phyloP scores from a whole-genome alignment of 2,329 filamentous ascomycete genomes.

The Paradendryphiella salina region DNA sequence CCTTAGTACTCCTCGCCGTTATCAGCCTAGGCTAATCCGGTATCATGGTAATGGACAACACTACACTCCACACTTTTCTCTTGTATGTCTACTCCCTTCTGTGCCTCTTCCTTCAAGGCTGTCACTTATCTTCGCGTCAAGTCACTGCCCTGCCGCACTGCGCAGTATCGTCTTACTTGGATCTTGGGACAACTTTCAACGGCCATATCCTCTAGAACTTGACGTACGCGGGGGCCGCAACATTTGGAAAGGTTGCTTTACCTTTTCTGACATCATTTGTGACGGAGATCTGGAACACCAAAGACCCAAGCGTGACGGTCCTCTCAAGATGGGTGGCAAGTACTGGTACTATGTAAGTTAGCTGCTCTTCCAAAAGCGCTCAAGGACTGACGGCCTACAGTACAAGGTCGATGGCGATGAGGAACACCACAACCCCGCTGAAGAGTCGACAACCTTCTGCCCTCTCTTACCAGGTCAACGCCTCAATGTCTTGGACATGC shows the following conservation, averaged over 20 bases:
- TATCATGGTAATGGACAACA: slow-evolving; percentile 47
- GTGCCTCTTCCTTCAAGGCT: slow-evolving; percentile 18
- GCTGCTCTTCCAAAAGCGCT: background rate
- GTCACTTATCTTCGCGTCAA: slow-evolving; percentile 31
- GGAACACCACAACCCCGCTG: slow-evolving; percentile 73
- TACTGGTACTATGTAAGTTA: slow-evolving; percentile 92
- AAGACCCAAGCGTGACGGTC: slow-evolving; percentile 67
- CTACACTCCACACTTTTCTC: slow-evolving; percentile 68
- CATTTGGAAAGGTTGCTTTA: slow-evolving; percentile 86
- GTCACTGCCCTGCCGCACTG: slow-evolving; percentile 51
- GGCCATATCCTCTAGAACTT: slow-evolving; percentile 76
- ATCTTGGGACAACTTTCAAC: slow-evolving; percentile 93
- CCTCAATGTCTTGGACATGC: slow-evolving; percentile 82
- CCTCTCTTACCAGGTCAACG: slow-evolving; percentile 85
- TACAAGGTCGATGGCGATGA: slow-evolving; percentile 82
- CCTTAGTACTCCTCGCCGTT: slow-evolving; percentile 31
- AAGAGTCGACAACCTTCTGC: slow-evolving; percentile 76
- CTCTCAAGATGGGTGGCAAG: slow-evolving; percentile 86
- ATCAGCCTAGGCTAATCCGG: slow-evolving; percentile 33
- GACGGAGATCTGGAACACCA: slow-evolving; percentile 66
- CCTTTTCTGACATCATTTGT: slow-evolving; percentile 81
- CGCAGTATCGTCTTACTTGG: slow-evolving; percentile 79
- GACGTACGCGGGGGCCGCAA: slow-evolving; percentile 73
- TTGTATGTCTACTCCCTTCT: slow-evolving; percentile 41
- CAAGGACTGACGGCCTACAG: slow-evolving; percentile 51